Percentiles rank a stretch among this genome's conserved stretches.
Conservation (phyloP, 768 basidiomycete genomes). For the Mycena galericulata region DNA sequence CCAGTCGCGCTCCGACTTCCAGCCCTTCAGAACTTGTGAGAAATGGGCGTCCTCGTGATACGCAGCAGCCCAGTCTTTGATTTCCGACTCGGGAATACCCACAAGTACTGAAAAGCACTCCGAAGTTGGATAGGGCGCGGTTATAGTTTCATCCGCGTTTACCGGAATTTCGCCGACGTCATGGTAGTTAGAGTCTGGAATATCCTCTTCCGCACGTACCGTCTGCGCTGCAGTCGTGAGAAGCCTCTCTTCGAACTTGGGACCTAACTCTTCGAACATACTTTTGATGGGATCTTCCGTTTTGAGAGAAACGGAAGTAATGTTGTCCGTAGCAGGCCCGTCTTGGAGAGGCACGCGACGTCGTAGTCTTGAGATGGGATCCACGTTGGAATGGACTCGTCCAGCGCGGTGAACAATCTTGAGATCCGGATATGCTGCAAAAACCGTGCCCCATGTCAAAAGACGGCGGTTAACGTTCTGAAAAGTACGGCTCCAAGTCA, state of each 20-base stretch:
- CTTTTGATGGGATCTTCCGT: conserved; percentile 39
- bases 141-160: not conserved
- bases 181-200: too few species aligned
- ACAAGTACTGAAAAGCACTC: not conserved
- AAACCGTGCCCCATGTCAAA: conserved; percentile 47
- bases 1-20: conserved; percentile 12
- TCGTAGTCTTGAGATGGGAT: conserved; percentile 36
- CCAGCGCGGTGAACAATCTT: conserved; percentile 48
- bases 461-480: conserved; percentile 41
- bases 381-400: conserved; percentile 47
- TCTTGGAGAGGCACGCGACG: conserved; percentile 30
- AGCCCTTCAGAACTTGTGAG: not conserved
- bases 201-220: conserved; percentile 20
- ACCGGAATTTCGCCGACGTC: not conserved
- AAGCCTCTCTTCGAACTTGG: conserved; percentile 41
- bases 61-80: conserved; percentile 1
- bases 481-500: conserved; percentile 40
- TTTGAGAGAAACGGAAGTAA: not conserved
- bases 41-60: conserved; percentile 3
- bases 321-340: conserved; percentile 30
- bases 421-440: conserved; percentile 44
- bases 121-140: not conserved
- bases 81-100: not conserved
- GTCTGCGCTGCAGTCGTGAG: conserved; percentile 31
- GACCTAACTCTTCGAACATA: conserved; percentile 41